Evolutionary conservation across 441 rosid species (phyloP), one percentile per base, ranked within the genome.

Genomic region (Hura crepitans): DNA sequence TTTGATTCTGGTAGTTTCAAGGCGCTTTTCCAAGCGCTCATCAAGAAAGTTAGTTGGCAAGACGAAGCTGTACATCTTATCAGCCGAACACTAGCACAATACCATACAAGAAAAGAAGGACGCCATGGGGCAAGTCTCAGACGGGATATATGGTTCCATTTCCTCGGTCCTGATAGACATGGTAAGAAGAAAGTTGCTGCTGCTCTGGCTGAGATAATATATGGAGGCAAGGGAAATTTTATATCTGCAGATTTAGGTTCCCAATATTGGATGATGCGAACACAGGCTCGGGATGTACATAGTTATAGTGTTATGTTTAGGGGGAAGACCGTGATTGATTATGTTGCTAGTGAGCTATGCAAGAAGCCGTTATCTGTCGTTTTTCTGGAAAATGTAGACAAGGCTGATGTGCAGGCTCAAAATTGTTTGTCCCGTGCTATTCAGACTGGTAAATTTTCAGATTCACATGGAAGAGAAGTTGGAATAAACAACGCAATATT

Each of bases 301-400:
- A 51, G 70, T 71, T 71, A 82, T 57, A 72, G 74, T 71, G 65
- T 74, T 51, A 71, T 59, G 68, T 74, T 79, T 60, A 80, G 98
- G 76, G 98, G 98, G 66, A 91, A 87, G 72, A 91, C 91, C 0
- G 69, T 79, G 47, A 85, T 86, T 46, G 97, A 93, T 74, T 80
- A 78, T 76, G 74, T 93, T 74, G 86, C 87, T 30, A 90, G 68
- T 50, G 90, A 89, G 80, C 55, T 93, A 81, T 73, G 75, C 73
- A 87, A 79, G 80, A 93, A 80, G 66, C 97, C 97, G 3, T 30
- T 50, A 23, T 87, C 91, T n/a, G 82, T 93, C 27, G 86, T 91
- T 22, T 89, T 89, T 74, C 91, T 93, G 66, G 96, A 93, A 72
- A 86, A 91, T 80, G 77, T 89, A 45, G 91, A 89, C 62, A 81